Evolutionary conservation across 2,329 filamentous ascomycete species (phyloP).

Genomic region (Pseudogymnoascus sp.): DNA sequence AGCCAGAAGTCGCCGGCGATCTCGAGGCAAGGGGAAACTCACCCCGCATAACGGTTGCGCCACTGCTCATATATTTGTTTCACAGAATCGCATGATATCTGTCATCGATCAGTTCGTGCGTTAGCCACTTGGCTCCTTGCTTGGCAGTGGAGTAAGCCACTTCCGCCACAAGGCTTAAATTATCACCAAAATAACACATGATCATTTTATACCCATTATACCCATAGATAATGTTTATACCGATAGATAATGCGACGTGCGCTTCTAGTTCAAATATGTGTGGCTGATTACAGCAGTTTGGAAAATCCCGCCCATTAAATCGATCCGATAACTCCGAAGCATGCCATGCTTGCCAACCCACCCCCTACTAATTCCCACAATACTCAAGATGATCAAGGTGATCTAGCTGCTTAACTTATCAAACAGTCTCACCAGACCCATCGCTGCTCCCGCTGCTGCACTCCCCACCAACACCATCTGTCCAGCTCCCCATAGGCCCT

Average conservation of each 20-base stretch:
- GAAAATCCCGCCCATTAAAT: background rate
- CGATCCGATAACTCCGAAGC: background rate
- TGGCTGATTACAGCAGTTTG: background rate
- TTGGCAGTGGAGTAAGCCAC: background rate
- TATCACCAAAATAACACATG: background rate
- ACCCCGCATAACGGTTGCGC: background rate
- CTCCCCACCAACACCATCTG: constrained; percentile 37
- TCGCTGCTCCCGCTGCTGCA: constrained; percentile 33
- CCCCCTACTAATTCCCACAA: background rate
- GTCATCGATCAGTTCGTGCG: too few relatives aligned
- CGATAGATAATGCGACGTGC: background rate
- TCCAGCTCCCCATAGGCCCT: constrained; percentile 29
- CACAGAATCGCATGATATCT: background rate
- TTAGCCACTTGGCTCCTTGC: background rate
- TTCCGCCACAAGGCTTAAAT: background rate
- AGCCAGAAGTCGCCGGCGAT: too few relatives aligned
- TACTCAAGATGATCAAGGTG: background rate
- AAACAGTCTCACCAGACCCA: constrained; percentile 33
- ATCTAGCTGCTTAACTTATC: constrained; percentile 13
- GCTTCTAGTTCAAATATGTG: background rate
- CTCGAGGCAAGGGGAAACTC: background rate
- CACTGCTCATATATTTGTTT: background rate
- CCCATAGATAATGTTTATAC: background rate
- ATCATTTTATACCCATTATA: background rate
- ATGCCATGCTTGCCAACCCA: background rate